These are phyloP conservation scores for Cercospora nicotianae DNA, from an alignment of 2,329 filamentous ascomycete genomes.

Conservation along the genomic window DNA sequence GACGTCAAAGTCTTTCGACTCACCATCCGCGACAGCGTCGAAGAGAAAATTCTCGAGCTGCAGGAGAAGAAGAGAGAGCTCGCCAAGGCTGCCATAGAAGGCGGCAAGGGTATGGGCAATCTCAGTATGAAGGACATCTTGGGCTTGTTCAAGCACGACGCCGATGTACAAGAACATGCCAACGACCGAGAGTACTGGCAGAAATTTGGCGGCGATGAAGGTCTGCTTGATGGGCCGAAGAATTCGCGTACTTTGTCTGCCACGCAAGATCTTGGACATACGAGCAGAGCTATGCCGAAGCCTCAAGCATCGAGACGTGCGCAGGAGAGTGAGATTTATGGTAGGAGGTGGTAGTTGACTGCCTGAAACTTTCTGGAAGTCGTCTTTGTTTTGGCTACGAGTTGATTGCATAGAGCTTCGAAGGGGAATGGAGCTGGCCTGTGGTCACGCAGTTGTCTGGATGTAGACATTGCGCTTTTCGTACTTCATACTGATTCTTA, in stretches of 20 bases:
- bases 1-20: conserved; percentile 96
- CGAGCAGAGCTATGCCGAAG: conserved; percentile 20
- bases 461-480: neutral
- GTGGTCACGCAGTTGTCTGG: neutral
- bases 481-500: neutral
- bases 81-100: conserved; percentile 88
- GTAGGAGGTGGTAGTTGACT: conserved; percentile 35
- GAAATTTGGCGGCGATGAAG: conserved; percentile 37
- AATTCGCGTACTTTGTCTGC: conserved; percentile 3
- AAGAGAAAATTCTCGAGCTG: conserved; percentile 90
- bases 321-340: conserved; percentile 41
- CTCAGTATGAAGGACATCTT: conserved; percentile 91
- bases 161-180: conserved; percentile 47
- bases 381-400: neutral
- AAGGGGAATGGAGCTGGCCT: neutral
- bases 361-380: neutral
- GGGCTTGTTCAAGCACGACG: conserved; percentile 77
- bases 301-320: conserved; percentile 25
- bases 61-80: conserved; percentile 92
- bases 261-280: conserved; percentile 14
- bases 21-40: conserved; percentile 81
- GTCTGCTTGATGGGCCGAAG: conserved; percentile 38
- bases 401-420: neutral
- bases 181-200: conserved; percentile 45
- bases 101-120: conserved; percentile 75